Percentiles rank a stretch among this genome's conserved stretches.
These are phyloP conservation scores for Parafenestella ontariensis DNA, from an alignment of 2,329 filamentous ascomycete genomes.

Conservation along the genomic window DNA sequence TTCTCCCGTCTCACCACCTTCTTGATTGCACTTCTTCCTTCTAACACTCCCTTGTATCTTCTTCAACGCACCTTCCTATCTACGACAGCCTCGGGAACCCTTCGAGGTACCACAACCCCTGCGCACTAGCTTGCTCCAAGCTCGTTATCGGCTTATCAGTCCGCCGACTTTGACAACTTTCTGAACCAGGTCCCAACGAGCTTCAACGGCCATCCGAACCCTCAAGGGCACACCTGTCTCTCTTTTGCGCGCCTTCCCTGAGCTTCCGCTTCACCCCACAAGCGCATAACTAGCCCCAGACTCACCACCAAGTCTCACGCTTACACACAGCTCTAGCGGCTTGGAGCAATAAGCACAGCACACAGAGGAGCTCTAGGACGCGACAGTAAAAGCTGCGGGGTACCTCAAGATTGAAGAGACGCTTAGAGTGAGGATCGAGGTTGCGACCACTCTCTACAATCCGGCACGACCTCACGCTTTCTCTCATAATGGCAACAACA, in stretches of 20 bases:
- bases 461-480: not conserved
- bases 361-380: slow-evolving; percentile 4
- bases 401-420: slow-evolving; percentile 1
- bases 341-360: slow-evolving; percentile 7
- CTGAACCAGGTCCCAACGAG: slow-evolving; percentile 20
- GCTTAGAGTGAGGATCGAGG: not conserved
- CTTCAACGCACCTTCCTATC: slow-evolving; percentile 1
- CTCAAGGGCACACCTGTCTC: not conserved
- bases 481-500: slow-evolving; percentile 35
- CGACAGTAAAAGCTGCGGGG: slow-evolving; percentile 15
- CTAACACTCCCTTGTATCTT: not conserved
- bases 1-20: slow-evolving; percentile 1
- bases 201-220: slow-evolving; percentile 9
- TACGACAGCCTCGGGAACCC: slow-evolving; percentile 2
- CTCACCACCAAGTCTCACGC: slow-evolving; percentile 2
- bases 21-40: slow-evolving; percentile 13
- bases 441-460: not conserved
- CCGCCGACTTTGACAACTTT: slow-evolving; percentile 35
- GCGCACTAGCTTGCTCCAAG: slow-evolving; percentile 18
- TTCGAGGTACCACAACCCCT: not conserved
- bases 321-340: slow-evolving; percentile 8
- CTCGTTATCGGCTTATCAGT: slow-evolving; percentile 48
- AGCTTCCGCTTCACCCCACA: not conserved
- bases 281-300: not conserved
- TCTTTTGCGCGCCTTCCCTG: not conserved